phyloP scores from a whole-genome alignment of 1,284 basidiomycete species.

The Puccinia coronata region DNA sequence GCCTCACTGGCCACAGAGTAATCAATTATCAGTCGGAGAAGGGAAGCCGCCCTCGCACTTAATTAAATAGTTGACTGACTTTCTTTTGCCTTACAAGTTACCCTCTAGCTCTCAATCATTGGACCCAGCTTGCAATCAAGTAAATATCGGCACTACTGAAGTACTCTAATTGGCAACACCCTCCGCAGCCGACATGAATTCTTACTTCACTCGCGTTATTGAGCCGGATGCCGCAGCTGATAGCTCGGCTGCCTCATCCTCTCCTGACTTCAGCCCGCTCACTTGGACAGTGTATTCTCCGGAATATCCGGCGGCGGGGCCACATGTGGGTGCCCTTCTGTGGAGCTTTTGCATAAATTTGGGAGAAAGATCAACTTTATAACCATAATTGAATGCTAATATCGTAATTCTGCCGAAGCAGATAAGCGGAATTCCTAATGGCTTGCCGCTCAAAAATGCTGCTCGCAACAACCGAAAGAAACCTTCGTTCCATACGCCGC shows the following conservation, averaged over 20 bases:
- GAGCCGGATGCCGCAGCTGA: neutral
- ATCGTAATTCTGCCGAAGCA: neutral
- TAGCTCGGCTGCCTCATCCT: neutral
- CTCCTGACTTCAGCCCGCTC: neutral
- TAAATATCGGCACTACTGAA: neutral
- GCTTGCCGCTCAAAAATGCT: neutral
- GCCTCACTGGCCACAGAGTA: neutral
- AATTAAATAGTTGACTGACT: neutral
- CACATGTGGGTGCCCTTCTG: neutral
- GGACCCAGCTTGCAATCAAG: neutral
- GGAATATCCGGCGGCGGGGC: neutral
- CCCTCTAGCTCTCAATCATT: neutral
- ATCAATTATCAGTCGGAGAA: neutral
- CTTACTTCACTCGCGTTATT: neutral
- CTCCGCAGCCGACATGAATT: neutral
- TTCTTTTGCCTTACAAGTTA: neutral
- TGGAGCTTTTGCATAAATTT: neutral
- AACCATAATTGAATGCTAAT: neutral
- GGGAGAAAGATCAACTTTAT: neutral
- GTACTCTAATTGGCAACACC: neutral
- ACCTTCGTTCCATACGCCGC: neutral
- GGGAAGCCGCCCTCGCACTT: neutral
- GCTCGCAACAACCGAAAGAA: neutral
- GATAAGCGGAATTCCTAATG: neutral
- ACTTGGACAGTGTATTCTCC: neutral